A percentile compares a stretch with the other conserved stretches of the same genome.
phyloP scores from a whole-genome alignment of 495 filamentous ascomycete species.

The Penicillium malachiteum region DNA sequence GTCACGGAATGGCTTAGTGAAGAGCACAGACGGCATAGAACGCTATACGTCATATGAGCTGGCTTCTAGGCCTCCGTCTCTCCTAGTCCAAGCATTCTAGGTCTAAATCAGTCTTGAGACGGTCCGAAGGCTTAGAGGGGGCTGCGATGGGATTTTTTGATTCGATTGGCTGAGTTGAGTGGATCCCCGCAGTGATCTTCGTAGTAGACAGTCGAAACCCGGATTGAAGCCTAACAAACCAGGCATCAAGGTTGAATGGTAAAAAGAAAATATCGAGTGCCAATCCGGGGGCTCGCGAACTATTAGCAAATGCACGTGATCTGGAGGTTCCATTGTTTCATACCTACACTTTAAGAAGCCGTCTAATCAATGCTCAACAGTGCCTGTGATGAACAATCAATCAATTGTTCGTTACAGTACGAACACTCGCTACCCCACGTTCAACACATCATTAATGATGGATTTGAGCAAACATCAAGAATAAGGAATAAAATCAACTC shows the following conservation, averaged over 20 bases:
- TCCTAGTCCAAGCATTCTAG: conserved; percentile 12
- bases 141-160: background rate
- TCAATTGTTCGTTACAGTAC: no score
- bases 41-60: conserved; percentile 8
- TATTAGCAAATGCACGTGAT: conserved; percentile 2
- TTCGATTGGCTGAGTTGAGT: background rate
- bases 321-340: background rate
- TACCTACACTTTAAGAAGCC: no score
- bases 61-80: conserved; percentile 6
- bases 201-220: background rate
- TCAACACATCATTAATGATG: background rate
- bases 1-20: conserved; percentile 6
- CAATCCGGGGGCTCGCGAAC: conserved; percentile 1
- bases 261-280: background rate
- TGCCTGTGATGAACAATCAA: no score
- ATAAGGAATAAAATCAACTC: no score
- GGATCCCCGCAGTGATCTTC: background rate
- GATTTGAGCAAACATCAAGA: no score
- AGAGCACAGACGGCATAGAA: conserved; percentile 12
- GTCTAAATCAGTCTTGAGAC: no score
- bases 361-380: background rate
- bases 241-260: background rate
- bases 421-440: background rate
- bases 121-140: background rate
- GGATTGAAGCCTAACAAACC: background rate